A percentile compares a stretch with the other conserved stretches of the same genome.
Conservation (phyloP, 1,139 yeast genomes). For the Hyphopichia pseudoburtonii region DNA sequence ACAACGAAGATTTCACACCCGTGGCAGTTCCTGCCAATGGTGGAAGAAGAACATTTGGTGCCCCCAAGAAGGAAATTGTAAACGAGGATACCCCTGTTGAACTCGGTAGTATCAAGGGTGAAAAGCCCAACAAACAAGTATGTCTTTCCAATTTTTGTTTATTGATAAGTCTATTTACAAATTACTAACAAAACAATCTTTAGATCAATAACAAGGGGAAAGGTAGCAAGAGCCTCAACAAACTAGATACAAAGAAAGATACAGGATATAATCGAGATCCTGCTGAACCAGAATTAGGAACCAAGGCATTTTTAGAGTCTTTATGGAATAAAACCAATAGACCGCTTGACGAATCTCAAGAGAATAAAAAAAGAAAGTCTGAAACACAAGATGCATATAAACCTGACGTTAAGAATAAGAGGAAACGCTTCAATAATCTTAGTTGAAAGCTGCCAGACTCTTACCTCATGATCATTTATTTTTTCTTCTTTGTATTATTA, state of each 20-base stretch:
- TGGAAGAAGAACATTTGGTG: constrained; percentile 29
- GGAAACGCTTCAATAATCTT: constrained; percentile 13
- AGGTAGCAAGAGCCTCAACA: not conserved
- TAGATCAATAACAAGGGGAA: not conserved
- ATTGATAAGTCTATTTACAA: constrained; percentile 2
- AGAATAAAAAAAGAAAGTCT: constrained; percentile 12
- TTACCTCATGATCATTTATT: constrained; percentile 12
- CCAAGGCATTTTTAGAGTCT: constrained; percentile 20
- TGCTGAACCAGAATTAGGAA: constrained; percentile 10
- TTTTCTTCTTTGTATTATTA: constrained; percentile 21
- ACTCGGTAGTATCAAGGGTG: constrained; percentile 3
- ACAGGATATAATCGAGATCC: constrained; percentile 19
- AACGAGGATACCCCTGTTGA: constrained; percentile 3
- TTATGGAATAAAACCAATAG: constrained; percentile 29
- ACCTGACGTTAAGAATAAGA: constrained; percentile 17
- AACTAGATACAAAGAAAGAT: not conserved
- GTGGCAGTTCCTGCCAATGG: constrained; percentile 19
- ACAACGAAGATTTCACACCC: constrained; percentile 10
- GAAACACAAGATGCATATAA: constrained; percentile 12
- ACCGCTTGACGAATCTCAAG: constrained; percentile 10
- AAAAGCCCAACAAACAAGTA: not conserved
- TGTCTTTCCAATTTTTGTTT: not conserved
- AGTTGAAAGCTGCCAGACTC: not conserved
- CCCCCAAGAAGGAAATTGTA: not conserved
- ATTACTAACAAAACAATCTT: not conserved